phyloP scores from a whole-genome alignment of 306 rosid species.

The Urtica urens region DNA sequence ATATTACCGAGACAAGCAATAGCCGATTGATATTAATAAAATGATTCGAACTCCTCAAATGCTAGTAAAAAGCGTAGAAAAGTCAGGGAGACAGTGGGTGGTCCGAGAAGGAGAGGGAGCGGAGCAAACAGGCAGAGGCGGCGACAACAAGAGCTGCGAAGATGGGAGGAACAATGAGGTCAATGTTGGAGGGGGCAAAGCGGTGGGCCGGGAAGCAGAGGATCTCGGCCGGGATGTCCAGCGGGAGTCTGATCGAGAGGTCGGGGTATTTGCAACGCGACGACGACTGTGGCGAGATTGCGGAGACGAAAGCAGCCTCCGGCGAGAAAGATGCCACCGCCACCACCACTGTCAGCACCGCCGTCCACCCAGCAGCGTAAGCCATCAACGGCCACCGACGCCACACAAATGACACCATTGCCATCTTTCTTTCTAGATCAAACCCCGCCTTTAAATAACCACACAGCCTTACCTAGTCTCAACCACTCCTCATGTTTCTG shows the following conservation, averaged over 20 bases:
- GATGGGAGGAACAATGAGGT: slow-evolving; percentile 47
- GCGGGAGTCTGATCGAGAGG: slow-evolving; percentile 47
- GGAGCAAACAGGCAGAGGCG: slow-evolving; percentile 47
- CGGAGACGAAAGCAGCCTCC: slow-evolving; percentile 59
- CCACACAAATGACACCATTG: too few species aligned
- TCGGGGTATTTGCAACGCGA: slow-evolving; percentile 27
- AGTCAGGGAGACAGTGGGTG: slow-evolving; percentile 13
- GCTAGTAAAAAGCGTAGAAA: not conserved
- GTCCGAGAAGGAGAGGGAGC: slow-evolving; percentile 49
- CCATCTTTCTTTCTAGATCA: too few species aligned
- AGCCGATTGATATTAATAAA: too few species aligned
- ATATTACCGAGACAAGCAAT: too few species aligned
- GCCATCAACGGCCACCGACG: slow-evolving; percentile 55
- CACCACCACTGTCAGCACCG: slow-evolving; percentile 41
- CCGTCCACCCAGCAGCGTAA: slow-evolving; percentile 56
- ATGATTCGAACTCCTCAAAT: too few species aligned
- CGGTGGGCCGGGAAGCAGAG: slow-evolving; percentile 47
- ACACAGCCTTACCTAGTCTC: too few species aligned
- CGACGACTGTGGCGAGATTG: slow-evolving; percentile 44
- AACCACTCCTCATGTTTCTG: too few species aligned
- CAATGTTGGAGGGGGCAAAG: slow-evolving; percentile 37
- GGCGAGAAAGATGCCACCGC: slow-evolving; percentile 60
- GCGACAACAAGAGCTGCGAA: slow-evolving; percentile 54
- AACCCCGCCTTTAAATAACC: too few species aligned
- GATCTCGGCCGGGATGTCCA: slow-evolving; percentile 52